Evolutionary conservation across 768 basidiomycete species (phyloP).

Genomic region (Tubosaeta brunneosetosa): DNA sequence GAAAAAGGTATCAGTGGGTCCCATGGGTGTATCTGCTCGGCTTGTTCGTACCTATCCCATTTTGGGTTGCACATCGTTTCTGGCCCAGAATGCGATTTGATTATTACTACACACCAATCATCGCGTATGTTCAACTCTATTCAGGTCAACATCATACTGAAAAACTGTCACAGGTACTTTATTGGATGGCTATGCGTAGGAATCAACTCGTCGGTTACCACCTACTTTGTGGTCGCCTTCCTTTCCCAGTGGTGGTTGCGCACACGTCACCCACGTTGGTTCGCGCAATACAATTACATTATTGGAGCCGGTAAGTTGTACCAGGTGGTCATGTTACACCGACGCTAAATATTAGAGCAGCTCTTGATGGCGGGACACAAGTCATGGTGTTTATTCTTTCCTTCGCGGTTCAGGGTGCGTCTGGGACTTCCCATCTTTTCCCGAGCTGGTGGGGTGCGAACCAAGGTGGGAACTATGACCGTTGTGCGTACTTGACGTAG

Average conservation of each 20-base stretch:
- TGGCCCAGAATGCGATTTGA: slow-evolving; percentile 31
- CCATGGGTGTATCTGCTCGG: slow-evolving; percentile 35
- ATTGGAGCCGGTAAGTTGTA: slow-evolving; percentile 48
- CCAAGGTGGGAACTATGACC: slow-evolving; percentile 9
- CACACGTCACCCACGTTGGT: slow-evolving; percentile 59
- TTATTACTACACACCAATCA: slow-evolving; percentile 32
- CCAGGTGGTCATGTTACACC: background rate
- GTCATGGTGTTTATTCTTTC: slow-evolving; percentile 55
- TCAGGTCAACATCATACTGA: slow-evolving; percentile 3
- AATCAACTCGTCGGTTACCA: slow-evolving; percentile 48
- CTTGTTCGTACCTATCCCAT: slow-evolving; percentile 37
- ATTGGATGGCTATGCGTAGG: slow-evolving; percentile 47
- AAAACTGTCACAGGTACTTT: slow-evolving; percentile 25
- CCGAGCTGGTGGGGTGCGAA: slow-evolving; percentile 21
- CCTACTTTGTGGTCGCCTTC: slow-evolving; percentile 48
- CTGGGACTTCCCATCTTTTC: slow-evolving; percentile 45
- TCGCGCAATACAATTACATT: slow-evolving; percentile 62
- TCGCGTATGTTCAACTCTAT: slow-evolving; percentile 16
- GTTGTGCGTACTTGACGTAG: background rate
- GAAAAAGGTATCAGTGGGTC: slow-evolving; percentile 37
- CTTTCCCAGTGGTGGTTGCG: slow-evolving; percentile 59
- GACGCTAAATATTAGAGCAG: slow-evolving; percentile 10
- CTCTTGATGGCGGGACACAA: slow-evolving; percentile 38
- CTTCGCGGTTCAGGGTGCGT: slow-evolving; percentile 48
- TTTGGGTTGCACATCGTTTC: slow-evolving; percentile 36